phyloP scores from a whole-genome alignment of 306 rosid genomes.

The Comarum palustre region DNA sequence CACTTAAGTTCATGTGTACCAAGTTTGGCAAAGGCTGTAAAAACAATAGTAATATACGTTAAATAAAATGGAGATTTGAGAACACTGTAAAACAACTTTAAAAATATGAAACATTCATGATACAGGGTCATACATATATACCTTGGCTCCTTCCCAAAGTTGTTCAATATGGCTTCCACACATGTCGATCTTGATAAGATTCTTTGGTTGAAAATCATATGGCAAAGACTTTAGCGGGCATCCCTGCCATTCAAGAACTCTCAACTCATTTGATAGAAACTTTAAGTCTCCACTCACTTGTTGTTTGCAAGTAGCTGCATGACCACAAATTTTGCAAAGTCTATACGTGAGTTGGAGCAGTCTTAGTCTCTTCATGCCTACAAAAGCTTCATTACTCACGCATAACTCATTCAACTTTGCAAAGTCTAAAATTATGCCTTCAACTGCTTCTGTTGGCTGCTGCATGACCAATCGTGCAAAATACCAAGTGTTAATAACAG shows the following conservation, averaged over 20 bases:
- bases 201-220: neutral
- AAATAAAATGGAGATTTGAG: neutral
- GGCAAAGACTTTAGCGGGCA: neutral
- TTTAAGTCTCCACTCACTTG: neutral
- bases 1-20: neutral
- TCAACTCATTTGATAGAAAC: neutral
- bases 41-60: neutral
- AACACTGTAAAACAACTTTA: too few relatives aligned
- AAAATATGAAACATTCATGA: neutral
- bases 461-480: neutral
- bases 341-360: neutral
- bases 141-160: slow-evolving; percentile 5
- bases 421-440: neutral
- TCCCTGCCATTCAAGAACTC: neutral
- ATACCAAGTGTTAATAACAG: too few relatives aligned
- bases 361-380: slow-evolving; percentile 19
- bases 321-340: too few relatives aligned
- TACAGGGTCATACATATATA: too few relatives aligned
- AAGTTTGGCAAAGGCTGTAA: neutral
- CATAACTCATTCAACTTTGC: neutral
- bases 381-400: slow-evolving; percentile 25
- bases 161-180: neutral
- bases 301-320: neutral
- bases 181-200: neutral
- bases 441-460: slow-evolving; percentile 19